These are phyloP conservation scores for Phellinidium pouzarii DNA, from an alignment of 1,284 basidiomycete species.

Conservation along the genomic window DNA sequence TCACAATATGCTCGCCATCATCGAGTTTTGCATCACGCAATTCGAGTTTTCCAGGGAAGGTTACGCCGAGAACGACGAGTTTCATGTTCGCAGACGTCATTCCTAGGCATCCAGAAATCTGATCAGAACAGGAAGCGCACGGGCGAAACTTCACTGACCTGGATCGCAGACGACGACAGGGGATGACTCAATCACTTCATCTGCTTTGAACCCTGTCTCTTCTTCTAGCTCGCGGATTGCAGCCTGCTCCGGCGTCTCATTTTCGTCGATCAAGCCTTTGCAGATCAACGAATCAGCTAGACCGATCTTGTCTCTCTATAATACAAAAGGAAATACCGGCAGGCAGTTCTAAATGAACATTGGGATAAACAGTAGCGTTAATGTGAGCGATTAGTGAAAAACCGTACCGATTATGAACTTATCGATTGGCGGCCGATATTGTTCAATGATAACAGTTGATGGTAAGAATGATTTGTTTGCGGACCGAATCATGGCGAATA, in stretches of 20 bases:
- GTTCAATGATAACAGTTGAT: slow-evolving; percentile 82
- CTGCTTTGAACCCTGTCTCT: slow-evolving; percentile 82
- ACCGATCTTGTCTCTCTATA: not conserved
- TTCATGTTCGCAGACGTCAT: slow-evolving; percentile 84
- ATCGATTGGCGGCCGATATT: slow-evolving; percentile 78
- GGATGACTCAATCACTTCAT: slow-evolving; percentile 56
- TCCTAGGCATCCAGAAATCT: slow-evolving; percentile 35
- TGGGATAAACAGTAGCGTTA: not conserved
- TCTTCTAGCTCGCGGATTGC: slow-evolving; percentile 85
- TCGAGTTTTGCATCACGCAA: slow-evolving; percentile 61
- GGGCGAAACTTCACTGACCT: slow-evolving; percentile 40
- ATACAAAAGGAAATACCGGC: slow-evolving; percentile 44
- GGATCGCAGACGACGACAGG: slow-evolving; percentile 71
- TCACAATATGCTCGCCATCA: slow-evolving; percentile 78
- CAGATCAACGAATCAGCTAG: not conserved
- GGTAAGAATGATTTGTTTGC: slow-evolving; percentile 57
- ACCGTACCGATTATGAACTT: slow-evolving; percentile 60
- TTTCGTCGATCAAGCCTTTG: slow-evolving; percentile 74
- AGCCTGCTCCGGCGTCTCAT: slow-evolving; percentile 68
- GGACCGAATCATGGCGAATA: slow-evolving; percentile 72
- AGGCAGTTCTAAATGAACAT: slow-evolving; percentile 58
- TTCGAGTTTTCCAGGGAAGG: slow-evolving; percentile 52
- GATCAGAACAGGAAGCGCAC: not conserved
- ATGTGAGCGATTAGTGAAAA: not conserved
- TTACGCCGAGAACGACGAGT: slow-evolving; percentile 59